Evolutionary conservation across 768 basidiomycete genomes (phyloP).

Genomic region (Suillus decipiens): DNA sequence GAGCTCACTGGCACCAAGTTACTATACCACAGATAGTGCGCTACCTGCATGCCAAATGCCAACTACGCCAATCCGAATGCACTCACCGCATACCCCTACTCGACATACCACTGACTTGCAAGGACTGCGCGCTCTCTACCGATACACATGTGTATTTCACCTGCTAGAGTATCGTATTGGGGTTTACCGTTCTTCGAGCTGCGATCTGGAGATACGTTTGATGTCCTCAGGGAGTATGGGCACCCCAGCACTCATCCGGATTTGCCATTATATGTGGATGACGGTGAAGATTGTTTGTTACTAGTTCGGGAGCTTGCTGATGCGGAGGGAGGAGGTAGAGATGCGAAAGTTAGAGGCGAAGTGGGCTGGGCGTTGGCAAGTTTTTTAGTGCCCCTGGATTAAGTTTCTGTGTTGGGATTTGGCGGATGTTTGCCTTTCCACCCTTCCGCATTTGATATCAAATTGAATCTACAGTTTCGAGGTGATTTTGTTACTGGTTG

Average conservation of each 20-base stretch:
- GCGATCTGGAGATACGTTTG: slow-evolving; percentile 59
- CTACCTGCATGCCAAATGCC: slow-evolving; percentile 23
- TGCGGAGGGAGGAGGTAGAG: slow-evolving; percentile 13
- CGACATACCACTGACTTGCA: slow-evolving; percentile 26
- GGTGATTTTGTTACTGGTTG: not conserved
- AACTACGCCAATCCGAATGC: slow-evolving; percentile 15
- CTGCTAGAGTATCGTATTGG: slow-evolving; percentile 63
- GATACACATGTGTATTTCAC: slow-evolving; percentile 69
- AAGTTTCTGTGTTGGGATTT: slow-evolving; percentile 4
- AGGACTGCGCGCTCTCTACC: slow-evolving; percentile 55
- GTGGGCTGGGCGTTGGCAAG: slow-evolving; percentile 85
- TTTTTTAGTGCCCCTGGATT: slow-evolving; percentile 66
- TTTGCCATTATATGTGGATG: slow-evolving; percentile 78
- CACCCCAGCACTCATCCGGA: slow-evolving; percentile 75
- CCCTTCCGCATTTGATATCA: not conserved
- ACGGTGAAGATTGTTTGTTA: slow-evolving; percentile 73
- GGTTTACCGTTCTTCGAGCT: slow-evolving; percentile 78
- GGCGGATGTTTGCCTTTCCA: not conserved
- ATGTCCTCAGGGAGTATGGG: slow-evolving; percentile 74
- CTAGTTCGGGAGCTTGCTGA: slow-evolving; percentile 54
- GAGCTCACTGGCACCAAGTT: slow-evolving; percentile 25
- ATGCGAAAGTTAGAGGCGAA: slow-evolving; percentile 33
- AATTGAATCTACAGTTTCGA: not conserved
- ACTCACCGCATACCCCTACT: slow-evolving; percentile 25
- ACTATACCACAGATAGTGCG: slow-evolving; percentile 23